A percentile compares a stretch with the other conserved stretches of the same genome.
These are phyloP conservation scores for Marasmius fiardii DNA, from an alignment of 1,284 basidiomycete genomes.

Conservation along the genomic window DNA sequence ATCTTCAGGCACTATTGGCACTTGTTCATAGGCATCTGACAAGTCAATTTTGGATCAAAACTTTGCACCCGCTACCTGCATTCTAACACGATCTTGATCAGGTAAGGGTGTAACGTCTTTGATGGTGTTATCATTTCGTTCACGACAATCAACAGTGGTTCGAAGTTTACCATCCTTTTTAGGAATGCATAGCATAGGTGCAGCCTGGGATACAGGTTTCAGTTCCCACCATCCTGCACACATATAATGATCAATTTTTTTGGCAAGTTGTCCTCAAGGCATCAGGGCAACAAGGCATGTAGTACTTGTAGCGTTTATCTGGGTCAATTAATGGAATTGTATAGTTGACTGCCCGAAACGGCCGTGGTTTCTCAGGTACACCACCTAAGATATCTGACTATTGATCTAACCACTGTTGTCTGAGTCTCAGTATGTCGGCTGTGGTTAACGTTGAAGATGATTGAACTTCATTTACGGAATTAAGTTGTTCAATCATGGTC, in stretches of 20 bases:
- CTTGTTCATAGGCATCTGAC: not conserved
- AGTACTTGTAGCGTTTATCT: not conserved
- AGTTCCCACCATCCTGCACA: not conserved
- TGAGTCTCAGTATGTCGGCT: not conserved
- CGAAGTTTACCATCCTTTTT: not conserved
- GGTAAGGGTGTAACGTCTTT: too few species aligned
- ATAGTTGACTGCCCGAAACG: not conserved
- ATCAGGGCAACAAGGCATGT: not conserved
- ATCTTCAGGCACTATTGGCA: not conserved
- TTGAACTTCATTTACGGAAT: not conserved
- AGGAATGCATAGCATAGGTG: not conserved
- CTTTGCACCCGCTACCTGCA: not conserved
- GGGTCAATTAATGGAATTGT: not conserved
- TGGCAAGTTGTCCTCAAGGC: not conserved
- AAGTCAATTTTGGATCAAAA: not conserved
- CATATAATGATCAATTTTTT: not conserved
- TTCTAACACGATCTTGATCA: not conserved
- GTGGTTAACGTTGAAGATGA: not conserved
- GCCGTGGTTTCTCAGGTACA: not conserved
- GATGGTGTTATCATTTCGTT: too few species aligned
- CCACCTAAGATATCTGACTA: not conserved
- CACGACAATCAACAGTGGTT: too few species aligned
- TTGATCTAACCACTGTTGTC: not conserved
- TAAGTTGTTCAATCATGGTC: not conserved
- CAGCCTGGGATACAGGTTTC: not conserved